Base-by-base conservation (phyloP, 768 basidiomycete species). In the Ramaria sp. region DNA sequence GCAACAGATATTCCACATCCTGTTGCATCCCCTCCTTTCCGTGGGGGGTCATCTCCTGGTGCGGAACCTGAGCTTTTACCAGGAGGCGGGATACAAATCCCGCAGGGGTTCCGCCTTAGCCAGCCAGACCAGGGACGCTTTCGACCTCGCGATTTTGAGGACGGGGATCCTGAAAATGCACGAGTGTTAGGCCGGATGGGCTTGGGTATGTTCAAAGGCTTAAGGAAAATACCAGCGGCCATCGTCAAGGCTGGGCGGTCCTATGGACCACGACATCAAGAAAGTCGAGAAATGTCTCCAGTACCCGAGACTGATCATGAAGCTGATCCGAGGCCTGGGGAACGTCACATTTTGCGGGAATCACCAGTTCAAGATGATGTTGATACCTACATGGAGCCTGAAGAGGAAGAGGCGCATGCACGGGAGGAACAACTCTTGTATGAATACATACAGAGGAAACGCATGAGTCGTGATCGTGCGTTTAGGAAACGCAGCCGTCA, bases 171-270 rank as follows among this genome's bases (percentile, higher is more conserved):
- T 6, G 51, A 38, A 13, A 22, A 22, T 37, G 17, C 5, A 34
- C 33, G 31, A 22, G 33, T 52, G 17, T 24, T 52, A 4, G 51
- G 51, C 4, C 19, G 48, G 27, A 49, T 49, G 22, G 31, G 27
- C 15, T 49, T 49, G 15, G 48, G 48, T 4, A 38, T 52, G 51
- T 52, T 52, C 31, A 52, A 22, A 39, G 34, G 51, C n/a, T n/a
- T 52, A n/a, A 52, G 24, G 34, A 52, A 39, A 52, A 20, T 52
- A 22, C 51, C 51, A 9, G 51, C 51, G 13, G 51, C 51, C 17
- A 22, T 52, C 3, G 51, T 39, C 11, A 52, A 38, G 51, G 51
- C 51, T 20, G 51, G 51, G 13, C 33, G 51, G 20, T 52, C 33
- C 33, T 52, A 52, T 30, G 48, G 51, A n/a, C 30, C 51, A 27